Percentiles rank a stretch among this genome's conserved stretches.
These are phyloP conservation scores for Nelumbo lutea DNA, from an alignment of 164 flowering plant species.

Conservation along the genomic window DNA sequence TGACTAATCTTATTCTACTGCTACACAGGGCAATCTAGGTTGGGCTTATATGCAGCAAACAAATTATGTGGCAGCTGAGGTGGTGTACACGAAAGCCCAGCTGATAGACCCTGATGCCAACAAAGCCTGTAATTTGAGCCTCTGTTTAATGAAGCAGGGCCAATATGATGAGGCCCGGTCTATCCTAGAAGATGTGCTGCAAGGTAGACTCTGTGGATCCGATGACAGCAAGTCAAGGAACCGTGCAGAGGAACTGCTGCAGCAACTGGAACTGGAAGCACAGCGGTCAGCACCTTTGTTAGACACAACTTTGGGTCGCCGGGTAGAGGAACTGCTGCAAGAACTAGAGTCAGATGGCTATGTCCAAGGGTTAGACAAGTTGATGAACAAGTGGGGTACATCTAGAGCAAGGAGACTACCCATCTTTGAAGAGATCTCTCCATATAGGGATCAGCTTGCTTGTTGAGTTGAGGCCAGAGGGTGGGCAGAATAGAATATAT, in stretches of 20 bases:
- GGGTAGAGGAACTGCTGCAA: background rate
- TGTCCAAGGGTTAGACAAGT: slow-evolving; percentile 50
- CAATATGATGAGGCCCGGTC: slow-evolving; percentile 45
- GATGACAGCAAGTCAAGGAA: slow-evolving; percentile 44
- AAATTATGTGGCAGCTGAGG: slow-evolving; percentile 72
- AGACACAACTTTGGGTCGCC: slow-evolving; percentile 1
- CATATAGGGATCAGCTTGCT: slow-evolving; percentile 68
- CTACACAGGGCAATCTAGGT: slow-evolving; percentile 77
- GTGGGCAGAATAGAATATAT: too few species aligned
- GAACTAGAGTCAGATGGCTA: slow-evolving; percentile 30
- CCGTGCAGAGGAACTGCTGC: slow-evolving; percentile 55
- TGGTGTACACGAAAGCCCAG: slow-evolving; percentile 74
- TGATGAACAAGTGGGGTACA: slow-evolving; percentile 43
- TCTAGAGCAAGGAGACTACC: slow-evolving; percentile 65
- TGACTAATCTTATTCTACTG: too few species aligned
- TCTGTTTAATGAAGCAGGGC: slow-evolving; percentile 56
- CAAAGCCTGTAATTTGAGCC: slow-evolving; percentile 72
- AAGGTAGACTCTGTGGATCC: slow-evolving; percentile 43
- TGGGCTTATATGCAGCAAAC: slow-evolving; percentile 94
- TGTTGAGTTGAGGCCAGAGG: slow-evolving; percentile 31
- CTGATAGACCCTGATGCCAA: slow-evolving; percentile 78
- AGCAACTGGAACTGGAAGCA: slow-evolving; percentile 48
- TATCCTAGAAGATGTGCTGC: slow-evolving; percentile 48
- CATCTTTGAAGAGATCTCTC: slow-evolving; percentile 77
- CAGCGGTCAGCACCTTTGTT: background rate